Evolutionary conservation across 805 yeast species (phyloP), one percentile per base, ranked within the genome.

Genomic region (Ogataea henricii): DNA sequence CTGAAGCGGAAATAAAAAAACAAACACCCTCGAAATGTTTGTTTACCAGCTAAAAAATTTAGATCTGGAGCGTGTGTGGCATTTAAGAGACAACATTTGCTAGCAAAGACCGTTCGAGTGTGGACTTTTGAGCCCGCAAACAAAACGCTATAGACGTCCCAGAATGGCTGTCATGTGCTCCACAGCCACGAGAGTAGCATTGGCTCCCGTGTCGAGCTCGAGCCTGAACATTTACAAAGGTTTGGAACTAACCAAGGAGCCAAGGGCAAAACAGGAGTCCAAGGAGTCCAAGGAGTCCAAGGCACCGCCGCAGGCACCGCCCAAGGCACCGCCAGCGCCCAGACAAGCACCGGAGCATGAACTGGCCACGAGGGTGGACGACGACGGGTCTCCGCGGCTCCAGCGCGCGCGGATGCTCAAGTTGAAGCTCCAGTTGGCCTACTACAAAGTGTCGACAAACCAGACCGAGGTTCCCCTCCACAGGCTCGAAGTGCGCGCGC

Each of bases 391-490:
- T 20, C 67, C 66, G 45, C 51, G 59, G 26, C 49, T 60, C 47
- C 56, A 64, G 55, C 62, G 70, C 29, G 77, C 76, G 5, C 60
- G 74, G 41, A 69, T 67, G 54, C 66, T 79, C 49, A 73, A 74
- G 54, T 63, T 73, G 48, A 71, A 81, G 52, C 62, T 79, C 20
- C 75, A 76, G 54, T 57, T 78, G 41, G 84, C 84, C 2, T 76
- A 76, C 55, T 79, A 72, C 60, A 79, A 78, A 56, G 72, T 73
- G 36, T 69, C 69, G 46, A 78, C 82, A 1, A 71, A 77, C 52
- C 82, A 78, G 57, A 64, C 66, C 1, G 56, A 59, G 6, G 66
- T 64, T 2, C 69, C 73, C 5, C 49, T 70, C 14, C 40, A 50
- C 20, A 60, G 63, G 16, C 59, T 73, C 38, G 56, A 65, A 47